Base-by-base conservation (phyloP, 2,329 filamentous ascomycete species). In the Sarocladium oryzae region DNA sequence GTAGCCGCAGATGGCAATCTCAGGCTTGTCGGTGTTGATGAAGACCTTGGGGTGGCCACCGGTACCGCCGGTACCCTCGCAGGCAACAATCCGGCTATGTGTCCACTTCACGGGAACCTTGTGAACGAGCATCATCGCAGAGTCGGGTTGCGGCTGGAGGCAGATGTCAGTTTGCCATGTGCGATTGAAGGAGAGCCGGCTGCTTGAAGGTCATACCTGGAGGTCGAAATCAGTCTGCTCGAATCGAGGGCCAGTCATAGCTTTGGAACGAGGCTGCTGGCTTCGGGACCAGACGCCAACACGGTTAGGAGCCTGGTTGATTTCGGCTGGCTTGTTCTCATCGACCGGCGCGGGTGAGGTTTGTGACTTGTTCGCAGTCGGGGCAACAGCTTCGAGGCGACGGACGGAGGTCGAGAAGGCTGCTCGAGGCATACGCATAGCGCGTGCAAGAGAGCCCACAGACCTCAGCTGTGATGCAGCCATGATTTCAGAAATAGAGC, bases 1-100 rank as follows among this genome's bases (percentile, higher is more conserved):
- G 76, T 99, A 99, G 64, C 80, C 85, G 77, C 93, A 99, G 66
- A 77, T 76, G 70, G 82, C 82, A 62, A 99, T 96, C 76, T 97
- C 85, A 38, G 93, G 88, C 78, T 96, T 97, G 73, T 99, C 93
- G 58, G 88, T 85, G 73, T 99, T 99, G 81, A 99, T 99, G 69
- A 90, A 99, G 72, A 99, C 86, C 64, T 82, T 82, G 48, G 93
- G 93, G 69, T 99, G 93, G 38, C 93, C 93, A 51, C 88, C 75
- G 28, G 91, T 86, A 41, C 92, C 93, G 59, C 91, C 91, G 53
- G 92, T 93, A 53, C 93, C 93, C 63, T 97, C 91, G 67, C 93
- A 99, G 40, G 84, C 84, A 49, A 95, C 92, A 46, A 88, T 71
- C 55, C 84, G 81, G 56, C 88, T 80, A 66, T 96, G 85, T 54